Conservation (phyloP, 1,284 basidiomycete genomes). For the Rhodotorula sp. region DNA sequence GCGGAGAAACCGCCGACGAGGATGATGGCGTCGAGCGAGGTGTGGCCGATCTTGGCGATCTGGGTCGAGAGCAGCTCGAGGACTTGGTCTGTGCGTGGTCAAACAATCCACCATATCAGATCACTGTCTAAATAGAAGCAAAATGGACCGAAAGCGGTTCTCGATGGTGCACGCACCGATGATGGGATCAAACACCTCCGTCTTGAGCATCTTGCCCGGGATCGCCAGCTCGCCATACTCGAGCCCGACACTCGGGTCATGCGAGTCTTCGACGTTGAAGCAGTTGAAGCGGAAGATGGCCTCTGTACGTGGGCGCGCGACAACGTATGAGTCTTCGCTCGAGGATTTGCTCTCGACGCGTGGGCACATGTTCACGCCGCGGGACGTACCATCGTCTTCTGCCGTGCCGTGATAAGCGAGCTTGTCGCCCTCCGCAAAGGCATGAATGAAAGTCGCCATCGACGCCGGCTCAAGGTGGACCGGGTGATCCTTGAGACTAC, state of each 20-base stretch:
- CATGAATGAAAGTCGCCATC: constrained; percentile 75
- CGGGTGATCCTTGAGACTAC: constrained; percentile 64
- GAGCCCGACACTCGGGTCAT: constrained; percentile 69
- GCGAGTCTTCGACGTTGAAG: constrained; percentile 45
- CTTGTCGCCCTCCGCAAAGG: constrained; percentile 66
- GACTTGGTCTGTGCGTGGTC: constrained; percentile 55
- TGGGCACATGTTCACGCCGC: too few species aligned
- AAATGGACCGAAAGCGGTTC: too few species aligned
- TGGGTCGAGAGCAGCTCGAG: constrained; percentile 72
- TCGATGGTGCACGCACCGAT: constrained; percentile 49
- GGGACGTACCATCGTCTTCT: constrained; percentile 63
- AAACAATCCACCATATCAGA: background rate
- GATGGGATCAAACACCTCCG: constrained; percentile 73
- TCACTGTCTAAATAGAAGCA: too few species aligned
- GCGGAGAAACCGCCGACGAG: constrained; percentile 81
- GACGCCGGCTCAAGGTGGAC: constrained; percentile 72
- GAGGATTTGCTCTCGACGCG: too few species aligned
- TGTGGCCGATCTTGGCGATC: constrained; percentile 58
- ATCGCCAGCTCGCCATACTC: constrained; percentile 74
- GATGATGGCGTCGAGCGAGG: constrained; percentile 68
- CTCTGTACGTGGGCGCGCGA: constrained; percentile 17
- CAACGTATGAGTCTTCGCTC: constrained; percentile 60
- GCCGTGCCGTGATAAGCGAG: constrained; percentile 63
- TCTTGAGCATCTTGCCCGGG: constrained; percentile 68
- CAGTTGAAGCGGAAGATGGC: constrained; percentile 65